Evolutionary conservation across 2,329 filamentous ascomycete genomes (phyloP), one percentile per base, ranked within the genome.

Genomic region (Cercospora sojina): DNA sequence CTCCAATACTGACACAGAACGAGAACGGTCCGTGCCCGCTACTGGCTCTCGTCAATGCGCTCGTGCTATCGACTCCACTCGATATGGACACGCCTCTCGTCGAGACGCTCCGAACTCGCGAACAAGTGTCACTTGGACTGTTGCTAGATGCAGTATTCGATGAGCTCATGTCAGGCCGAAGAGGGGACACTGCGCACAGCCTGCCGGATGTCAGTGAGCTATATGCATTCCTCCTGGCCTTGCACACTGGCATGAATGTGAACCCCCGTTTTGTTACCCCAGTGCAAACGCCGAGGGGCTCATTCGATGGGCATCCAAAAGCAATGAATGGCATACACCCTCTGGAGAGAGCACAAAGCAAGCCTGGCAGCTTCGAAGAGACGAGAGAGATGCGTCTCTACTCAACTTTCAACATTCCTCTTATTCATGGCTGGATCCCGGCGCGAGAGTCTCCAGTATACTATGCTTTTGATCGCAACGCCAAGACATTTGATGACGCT

Each of bases 231-330:
- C 82, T 99, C 2, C 87, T 95, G 64, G 91, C 92, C 53, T 82
- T 99, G 2, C 92, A 97, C 73, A 98, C 93, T 0, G 95, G 95
- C 41, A 97, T 99, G 91, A 99, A 98, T 74, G 94, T 98, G 65
- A 99, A 99, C 71, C 95, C 95, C 2, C 88, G 91, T 20, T 95
- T 97, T 70, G 85, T 96, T 7, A 85, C 91, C 1, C 70, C 75
- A 0, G 71, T 69, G 0, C 60, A 65, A 6, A 69, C 69, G 1
- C 74, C 69, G 0, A 57, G 71, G 38, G 73, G 73, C 8, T 73
- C 71, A 4, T 59, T 71, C 29, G 73, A 75, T 51, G 69, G 66
- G 9, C 64, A 71, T 56, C 72, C 73, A 1, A 62, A 71, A 8
- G 72, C 72, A 3, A 84, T 75, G 38, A 78, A 77, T 56, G 67